Base-by-base conservation (phyloP, 2,329 filamentous ascomycete genomes). In the Blastomyces emzantsi region DNA sequence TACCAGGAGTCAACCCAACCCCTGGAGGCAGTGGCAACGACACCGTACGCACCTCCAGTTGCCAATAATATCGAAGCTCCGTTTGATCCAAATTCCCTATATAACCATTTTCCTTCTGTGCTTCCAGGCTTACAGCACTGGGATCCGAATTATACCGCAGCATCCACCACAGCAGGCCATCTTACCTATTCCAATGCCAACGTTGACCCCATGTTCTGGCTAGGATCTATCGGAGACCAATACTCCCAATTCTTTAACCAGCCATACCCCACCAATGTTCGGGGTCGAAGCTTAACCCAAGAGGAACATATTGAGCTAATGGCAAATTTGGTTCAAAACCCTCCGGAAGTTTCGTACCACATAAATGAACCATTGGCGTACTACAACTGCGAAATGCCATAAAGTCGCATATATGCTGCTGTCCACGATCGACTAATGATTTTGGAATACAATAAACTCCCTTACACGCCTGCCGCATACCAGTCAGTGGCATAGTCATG, bases 241-340 rank as follows among this genome's bases (percentile, higher is more conserved):
- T 80, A 80, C 64, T 79, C 77, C 22, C 77, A 78, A 55, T 80
- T 80, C 65, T 76, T 78, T 67, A 76, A 78, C 54, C 77, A 80
- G 56, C 75, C 77, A 13, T 78, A 77, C 63, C 77, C 76, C 39
- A 72, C 77, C 65, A 74, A 80, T 71, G 73, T 83, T 83, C 72
- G 83, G 81, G 64, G 85, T 85, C 70, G 90, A 82, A 81, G 81
- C 64, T 79, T 95, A 41, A 92, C 87, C 64, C 88, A 92, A 67
- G 85, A 90, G 70, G 90, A 95, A 75, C 90, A 94, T 75, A 77
- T 87, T 66, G 90, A 96, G 77, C 79, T 96, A 47, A 91, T 95
- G 88, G 85, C 87, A 63, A 86, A 87, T 59, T 81, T 96, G 43
- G 89, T 94, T 74, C 70, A 77, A 9, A 73, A 89, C 80, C 68